Evolutionary conservation across 1,139 yeast species (phyloP).

Genomic region (Geotrichum armillariae): DNA sequence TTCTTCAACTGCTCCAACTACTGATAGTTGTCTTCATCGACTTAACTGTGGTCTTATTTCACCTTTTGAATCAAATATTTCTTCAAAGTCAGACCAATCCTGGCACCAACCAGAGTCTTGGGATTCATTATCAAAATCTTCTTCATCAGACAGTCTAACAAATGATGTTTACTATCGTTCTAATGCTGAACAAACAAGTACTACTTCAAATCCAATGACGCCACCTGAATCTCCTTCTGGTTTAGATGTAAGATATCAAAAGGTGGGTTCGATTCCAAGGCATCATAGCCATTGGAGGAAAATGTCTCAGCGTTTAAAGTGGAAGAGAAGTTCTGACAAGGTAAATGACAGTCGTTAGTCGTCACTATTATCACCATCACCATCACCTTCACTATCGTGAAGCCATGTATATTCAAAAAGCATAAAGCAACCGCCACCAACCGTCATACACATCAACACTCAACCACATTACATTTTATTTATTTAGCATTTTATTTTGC

Average conservation of each 20-base stretch:
- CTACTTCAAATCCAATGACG: slow-evolving; percentile 22
- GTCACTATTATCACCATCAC: too few species aligned
- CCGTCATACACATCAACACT: too few species aligned
- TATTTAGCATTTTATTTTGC: too few species aligned
- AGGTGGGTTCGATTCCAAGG: neutral
- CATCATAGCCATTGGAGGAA: slow-evolving; percentile 22
- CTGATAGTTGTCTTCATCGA: neutral
- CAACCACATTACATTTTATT: too few species aligned
- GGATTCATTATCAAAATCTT: slow-evolving; percentile 15
- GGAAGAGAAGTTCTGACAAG: slow-evolving; percentile 20
- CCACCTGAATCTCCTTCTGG: slow-evolving; percentile 25
- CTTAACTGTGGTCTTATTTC: slow-evolving; percentile 1
- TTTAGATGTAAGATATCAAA: too few species aligned
- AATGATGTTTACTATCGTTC: too few species aligned
- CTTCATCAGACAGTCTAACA: slow-evolving; percentile 17
- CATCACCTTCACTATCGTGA: too few species aligned
- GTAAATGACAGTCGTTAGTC: too few species aligned
- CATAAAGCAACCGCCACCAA: too few species aligned
- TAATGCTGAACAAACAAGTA: too few species aligned
- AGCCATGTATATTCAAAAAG: too few species aligned
- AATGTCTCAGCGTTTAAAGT: slow-evolving; percentile 23
- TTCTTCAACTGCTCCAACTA: neutral
- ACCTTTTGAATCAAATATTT: slow-evolving; percentile 10
- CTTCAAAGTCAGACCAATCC: slow-evolving; percentile 9
- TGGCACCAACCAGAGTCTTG: slow-evolving; percentile 23